phyloP scores from a whole-genome alignment of 1,284 basidiomycete genomes.

The Ceraceosorus bombacis region DNA sequence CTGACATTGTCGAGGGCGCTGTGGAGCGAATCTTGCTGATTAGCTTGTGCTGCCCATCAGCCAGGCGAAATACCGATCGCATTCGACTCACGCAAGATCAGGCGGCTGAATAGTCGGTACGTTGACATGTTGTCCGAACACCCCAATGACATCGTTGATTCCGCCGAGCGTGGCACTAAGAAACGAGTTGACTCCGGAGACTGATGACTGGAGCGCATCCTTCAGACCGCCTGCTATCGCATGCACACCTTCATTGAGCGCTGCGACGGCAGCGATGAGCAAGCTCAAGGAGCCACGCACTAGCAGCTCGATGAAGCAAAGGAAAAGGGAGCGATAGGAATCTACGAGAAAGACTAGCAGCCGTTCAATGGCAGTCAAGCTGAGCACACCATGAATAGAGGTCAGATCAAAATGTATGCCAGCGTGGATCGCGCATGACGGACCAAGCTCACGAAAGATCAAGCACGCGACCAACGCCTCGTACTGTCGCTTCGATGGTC shows the following conservation, averaged over 20 bases:
- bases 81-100: conserved; percentile 53
- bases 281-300: conserved; percentile 72
- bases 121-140: conserved; percentile 23
- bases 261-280: conserved; percentile 68
- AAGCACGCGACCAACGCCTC: conserved; percentile 57
- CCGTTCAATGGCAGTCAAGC: conserved; percentile 23
- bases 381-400: conserved; percentile 53
- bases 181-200: conserved; percentile 23
- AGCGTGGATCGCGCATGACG: background rate
- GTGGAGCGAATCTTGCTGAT: conserved; percentile 44
- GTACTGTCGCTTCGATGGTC: conserved; percentile 68
- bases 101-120: conserved; percentile 21
- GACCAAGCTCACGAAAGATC: conserved; percentile 16
- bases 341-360: conserved; percentile 66
- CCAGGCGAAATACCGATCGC: background rate
- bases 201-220: conserved; percentile 56
- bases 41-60: background rate
- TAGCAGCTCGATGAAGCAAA: conserved; percentile 84
- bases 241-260: conserved; percentile 62
- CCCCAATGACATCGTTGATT: conserved; percentile 26
- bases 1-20: conserved; percentile 67
- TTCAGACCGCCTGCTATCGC: conserved; percentile 64
- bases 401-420: background rate
- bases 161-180: conserved; percentile 20
- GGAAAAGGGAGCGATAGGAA: conserved; percentile 78